Percentiles rank a stretch among this genome's conserved stretches.
These are phyloP conservation scores for Austroboletus niveus DNA, from an alignment of 1,284 basidiomycete genomes.

Conservation along the genomic window DNA sequence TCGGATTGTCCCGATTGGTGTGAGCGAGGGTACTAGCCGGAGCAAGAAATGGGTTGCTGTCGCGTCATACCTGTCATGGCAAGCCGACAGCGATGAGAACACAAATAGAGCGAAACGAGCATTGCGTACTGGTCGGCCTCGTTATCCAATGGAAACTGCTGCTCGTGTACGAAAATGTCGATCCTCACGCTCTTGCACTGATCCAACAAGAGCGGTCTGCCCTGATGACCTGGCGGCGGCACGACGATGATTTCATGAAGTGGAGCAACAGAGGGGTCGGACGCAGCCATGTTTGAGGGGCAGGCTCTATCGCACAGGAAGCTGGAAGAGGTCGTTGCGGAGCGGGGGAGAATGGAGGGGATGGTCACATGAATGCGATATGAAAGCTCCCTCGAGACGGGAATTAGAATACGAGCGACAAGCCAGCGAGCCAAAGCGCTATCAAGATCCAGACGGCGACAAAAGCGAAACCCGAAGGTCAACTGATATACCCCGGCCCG, in stretches of 20 bases:
- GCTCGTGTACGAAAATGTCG: slow-evolving; percentile 54
- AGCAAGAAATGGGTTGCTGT: slow-evolving; percentile 67
- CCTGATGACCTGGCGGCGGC: slow-evolving; percentile 36
- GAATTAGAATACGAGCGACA: slow-evolving; percentile 3
- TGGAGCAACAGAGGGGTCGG: slow-evolving; percentile 26
- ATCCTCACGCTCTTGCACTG: slow-evolving; percentile 66
- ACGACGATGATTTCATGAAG: slow-evolving; percentile 55
- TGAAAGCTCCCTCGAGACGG: slow-evolving; percentile 21
- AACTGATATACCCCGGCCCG: background rate
- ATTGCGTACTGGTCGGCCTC: slow-evolving; percentile 68
- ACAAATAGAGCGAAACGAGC: background rate
- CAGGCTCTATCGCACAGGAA: slow-evolving; percentile 15
- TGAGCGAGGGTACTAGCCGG: slow-evolving; percentile 55
- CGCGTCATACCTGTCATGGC: slow-evolving; percentile 51
- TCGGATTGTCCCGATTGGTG: slow-evolving; percentile 65
- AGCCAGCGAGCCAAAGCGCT: slow-evolving; percentile 11
- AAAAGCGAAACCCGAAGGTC: background rate
- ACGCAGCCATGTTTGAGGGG: slow-evolving; percentile 19
- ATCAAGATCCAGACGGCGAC: slow-evolving; percentile 9
- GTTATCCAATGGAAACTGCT: slow-evolving; percentile 61
- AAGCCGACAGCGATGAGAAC: slow-evolving; percentile 5
- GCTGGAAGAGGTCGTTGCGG: slow-evolving; percentile 11
- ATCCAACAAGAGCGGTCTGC: slow-evolving; percentile 39
- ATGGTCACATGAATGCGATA: slow-evolving; percentile 19
- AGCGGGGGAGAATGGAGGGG: background rate